A percentile compares a stretch with the other conserved stretches of the same genome.
These are phyloP conservation scores for Aspergillus ochraceoroseus DNA, from an alignment of 2,329 filamentous ascomycete species.

Conservation along the genomic window DNA sequence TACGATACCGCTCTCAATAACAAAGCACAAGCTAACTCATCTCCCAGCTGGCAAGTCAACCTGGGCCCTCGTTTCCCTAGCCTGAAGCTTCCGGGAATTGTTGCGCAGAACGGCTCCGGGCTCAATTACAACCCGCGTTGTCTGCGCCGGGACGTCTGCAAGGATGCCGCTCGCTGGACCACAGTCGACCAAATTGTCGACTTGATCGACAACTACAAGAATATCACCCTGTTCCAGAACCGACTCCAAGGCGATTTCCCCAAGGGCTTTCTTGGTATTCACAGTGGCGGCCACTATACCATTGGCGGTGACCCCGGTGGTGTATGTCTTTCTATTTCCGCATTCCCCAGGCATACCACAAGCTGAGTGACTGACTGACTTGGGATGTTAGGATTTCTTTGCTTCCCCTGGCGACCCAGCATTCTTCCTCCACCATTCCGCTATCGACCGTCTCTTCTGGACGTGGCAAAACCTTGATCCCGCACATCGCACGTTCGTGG, in stretches of 20 bases:
- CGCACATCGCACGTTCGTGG: conserved; percentile 46
- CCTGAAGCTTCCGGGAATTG: conserved; percentile 16
- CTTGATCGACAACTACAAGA: conserved; percentile 20
- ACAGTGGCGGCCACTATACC: conserved; percentile 46
- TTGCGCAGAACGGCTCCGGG: conserved; percentile 17
- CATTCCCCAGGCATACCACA: neutral
- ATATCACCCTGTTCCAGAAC: conserved; percentile 24
- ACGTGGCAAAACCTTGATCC: conserved; percentile 36
- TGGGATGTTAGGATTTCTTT: conserved; percentile 12
- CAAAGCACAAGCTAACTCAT: neutral
- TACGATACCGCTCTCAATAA: no score
- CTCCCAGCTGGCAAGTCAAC: conserved; percentile 26
- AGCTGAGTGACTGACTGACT: neutral
- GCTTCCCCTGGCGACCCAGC: conserved; percentile 15
- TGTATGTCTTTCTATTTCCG: conserved; percentile 13
- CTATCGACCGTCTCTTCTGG: conserved; percentile 17
- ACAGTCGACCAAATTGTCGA: conserved; percentile 18
- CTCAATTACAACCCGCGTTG: conserved; percentile 33
- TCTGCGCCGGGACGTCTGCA: conserved; percentile 27
- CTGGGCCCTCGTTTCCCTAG: conserved; percentile 27
- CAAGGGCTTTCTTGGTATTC: conserved; percentile 41
- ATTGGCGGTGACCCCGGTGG: conserved; percentile 43
- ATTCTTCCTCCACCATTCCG: conserved; percentile 15
- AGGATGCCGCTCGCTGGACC: conserved; percentile 19
- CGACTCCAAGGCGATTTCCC: conserved; percentile 22